Evolutionary conservation across 768 basidiomycete genomes (phyloP).

Genomic region (Podaxis pistillaris): DNA sequence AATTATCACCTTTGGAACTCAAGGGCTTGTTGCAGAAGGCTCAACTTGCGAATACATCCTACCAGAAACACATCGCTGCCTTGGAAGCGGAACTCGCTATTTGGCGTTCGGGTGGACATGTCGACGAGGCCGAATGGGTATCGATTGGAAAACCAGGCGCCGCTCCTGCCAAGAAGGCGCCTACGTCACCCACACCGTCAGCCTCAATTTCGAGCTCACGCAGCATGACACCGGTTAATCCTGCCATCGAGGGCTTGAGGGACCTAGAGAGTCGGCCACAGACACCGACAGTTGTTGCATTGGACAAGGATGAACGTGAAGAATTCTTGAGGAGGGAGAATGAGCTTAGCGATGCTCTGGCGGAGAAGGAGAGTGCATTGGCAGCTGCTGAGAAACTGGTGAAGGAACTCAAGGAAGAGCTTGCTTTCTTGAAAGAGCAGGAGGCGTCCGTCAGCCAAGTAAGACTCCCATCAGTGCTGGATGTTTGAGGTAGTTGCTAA

Average conservation of each 20-base stretch:
- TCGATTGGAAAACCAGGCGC: slow-evolving; percentile 59
- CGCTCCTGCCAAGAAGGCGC: slow-evolving; percentile 59
- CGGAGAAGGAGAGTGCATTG: slow-evolving; percentile 87
- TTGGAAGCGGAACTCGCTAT: slow-evolving; percentile 88
- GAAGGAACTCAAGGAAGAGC: slow-evolving; percentile 85
- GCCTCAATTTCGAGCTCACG: slow-evolving; percentile 48
- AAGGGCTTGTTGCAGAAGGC: slow-evolving; percentile 90
- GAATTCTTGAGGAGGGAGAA: slow-evolving; percentile 97
- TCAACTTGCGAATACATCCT: slow-evolving; percentile 77
- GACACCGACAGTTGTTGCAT: slow-evolving; percentile 83
- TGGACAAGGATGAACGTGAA: slow-evolving; percentile 97
- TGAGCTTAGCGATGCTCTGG: slow-evolving; percentile 89
- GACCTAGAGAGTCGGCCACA: slow-evolving; percentile 85
- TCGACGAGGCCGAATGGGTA: slow-evolving; percentile 84
- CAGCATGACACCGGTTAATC: slow-evolving; percentile 73
- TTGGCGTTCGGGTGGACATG: slow-evolving; percentile 86
- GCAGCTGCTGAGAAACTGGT: slow-evolving; percentile 81
- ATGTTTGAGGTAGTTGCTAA: background rate
- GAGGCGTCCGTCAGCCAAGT: slow-evolving; percentile 79
- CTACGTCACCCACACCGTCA: slow-evolving; percentile 63
- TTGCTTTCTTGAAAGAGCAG: slow-evolving; percentile 89
- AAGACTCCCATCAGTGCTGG: slow-evolving; percentile 14
- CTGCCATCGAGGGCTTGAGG: slow-evolving; percentile 67
- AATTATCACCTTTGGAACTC: slow-evolving; percentile 94
- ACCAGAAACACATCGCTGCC: slow-evolving; percentile 83